phyloP scores from a whole-genome alignment of 495 filamentous ascomycete genomes.

The Penicillium longicatenatum region DNA sequence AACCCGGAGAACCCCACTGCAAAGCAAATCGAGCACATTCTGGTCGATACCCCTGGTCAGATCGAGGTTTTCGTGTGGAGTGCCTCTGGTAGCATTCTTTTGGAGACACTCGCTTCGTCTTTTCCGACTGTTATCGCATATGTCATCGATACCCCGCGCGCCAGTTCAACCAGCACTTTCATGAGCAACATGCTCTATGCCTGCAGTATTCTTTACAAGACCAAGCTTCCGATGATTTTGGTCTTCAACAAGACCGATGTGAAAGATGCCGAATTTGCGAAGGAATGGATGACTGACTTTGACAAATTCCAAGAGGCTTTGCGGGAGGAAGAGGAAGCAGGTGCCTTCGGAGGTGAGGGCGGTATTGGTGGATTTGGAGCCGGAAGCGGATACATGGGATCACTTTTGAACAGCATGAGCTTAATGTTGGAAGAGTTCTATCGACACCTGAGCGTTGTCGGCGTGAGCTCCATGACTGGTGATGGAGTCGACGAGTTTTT shows the following conservation, averaged over 20 bases:
- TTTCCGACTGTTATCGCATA: constrained; percentile 98
- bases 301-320: constrained; percentile 92
- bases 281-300: constrained; percentile 99
- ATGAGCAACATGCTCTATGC: constrained; percentile 99
- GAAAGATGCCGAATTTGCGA: constrained; percentile 85
- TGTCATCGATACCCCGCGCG: constrained; percentile 93
- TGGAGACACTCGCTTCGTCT: constrained; percentile 85
- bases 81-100: constrained; percentile 87
- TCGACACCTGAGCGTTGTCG: constrained; percentile 84
- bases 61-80: constrained; percentile 99
- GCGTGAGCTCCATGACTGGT: constrained; percentile 91
- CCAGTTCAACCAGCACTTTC: constrained; percentile 89
- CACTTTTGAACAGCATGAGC: constrained; percentile 93
- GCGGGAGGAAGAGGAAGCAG: constrained; percentile 72
- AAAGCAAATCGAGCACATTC: constrained; percentile 76
- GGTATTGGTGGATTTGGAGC: constrained; percentile 58
- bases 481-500: constrained; percentile 93
- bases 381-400: constrained; percentile 97
- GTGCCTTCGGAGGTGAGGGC: constrained; percentile 75
- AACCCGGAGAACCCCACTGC: constrained; percentile 59
- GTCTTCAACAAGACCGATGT: constrained; percentile 99
- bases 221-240: constrained; percentile 94
- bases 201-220: constrained; percentile 97
- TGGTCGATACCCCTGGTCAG: constrained; percentile 95
- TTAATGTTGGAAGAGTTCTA: constrained; percentile 98